phyloP scores from a whole-genome alignment of 2,329 filamentous ascomycete species.

The Thelonectria olida region DNA sequence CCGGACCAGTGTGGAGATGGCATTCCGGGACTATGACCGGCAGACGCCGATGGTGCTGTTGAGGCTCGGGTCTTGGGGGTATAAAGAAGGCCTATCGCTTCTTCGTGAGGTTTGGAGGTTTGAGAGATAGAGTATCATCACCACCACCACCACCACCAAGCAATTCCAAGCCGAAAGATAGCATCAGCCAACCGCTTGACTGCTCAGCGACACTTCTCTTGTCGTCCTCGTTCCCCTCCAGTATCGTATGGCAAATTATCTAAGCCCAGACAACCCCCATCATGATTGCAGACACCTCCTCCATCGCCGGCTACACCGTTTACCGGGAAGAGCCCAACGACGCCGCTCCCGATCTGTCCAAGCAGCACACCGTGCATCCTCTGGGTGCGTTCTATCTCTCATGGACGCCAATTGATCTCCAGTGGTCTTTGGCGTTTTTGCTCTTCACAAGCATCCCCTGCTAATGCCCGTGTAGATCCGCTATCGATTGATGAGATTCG shows the following conservation, averaged over 20 bases:
- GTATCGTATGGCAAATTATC: constrained; percentile 41
- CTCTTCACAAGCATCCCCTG: background rate
- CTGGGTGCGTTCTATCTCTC: constrained; percentile 42
- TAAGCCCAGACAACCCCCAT: constrained; percentile 45
- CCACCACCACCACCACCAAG: background rate
- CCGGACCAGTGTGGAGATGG: constrained; percentile 1
- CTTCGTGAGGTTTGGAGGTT: background rate
- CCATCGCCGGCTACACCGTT: constrained; percentile 57
- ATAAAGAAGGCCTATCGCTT: constrained; percentile 38
- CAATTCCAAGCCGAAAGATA: background rate
- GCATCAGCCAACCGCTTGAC: background rate
- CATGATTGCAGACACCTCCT: constrained; percentile 54
- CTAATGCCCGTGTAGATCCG: constrained; percentile 50
- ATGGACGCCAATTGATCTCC: too few relatives aligned
- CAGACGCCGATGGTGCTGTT: constrained; percentile 18
- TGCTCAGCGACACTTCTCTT: constrained; percentile 3
- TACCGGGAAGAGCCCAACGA: constrained; percentile 53
- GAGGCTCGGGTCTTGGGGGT: constrained; percentile 3
- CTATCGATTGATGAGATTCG: constrained; percentile 65
- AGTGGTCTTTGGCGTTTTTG: too few relatives aligned
- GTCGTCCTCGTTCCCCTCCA: constrained; percentile 16
- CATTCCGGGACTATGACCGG: constrained; percentile 21
- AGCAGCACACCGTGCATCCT: constrained; percentile 47
- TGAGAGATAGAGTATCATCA: background rate
- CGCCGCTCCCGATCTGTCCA: constrained; percentile 46